phyloP scores from a whole-genome alignment of 768 basidiomycete species.

The Pleurotus citrinopileatus region DNA sequence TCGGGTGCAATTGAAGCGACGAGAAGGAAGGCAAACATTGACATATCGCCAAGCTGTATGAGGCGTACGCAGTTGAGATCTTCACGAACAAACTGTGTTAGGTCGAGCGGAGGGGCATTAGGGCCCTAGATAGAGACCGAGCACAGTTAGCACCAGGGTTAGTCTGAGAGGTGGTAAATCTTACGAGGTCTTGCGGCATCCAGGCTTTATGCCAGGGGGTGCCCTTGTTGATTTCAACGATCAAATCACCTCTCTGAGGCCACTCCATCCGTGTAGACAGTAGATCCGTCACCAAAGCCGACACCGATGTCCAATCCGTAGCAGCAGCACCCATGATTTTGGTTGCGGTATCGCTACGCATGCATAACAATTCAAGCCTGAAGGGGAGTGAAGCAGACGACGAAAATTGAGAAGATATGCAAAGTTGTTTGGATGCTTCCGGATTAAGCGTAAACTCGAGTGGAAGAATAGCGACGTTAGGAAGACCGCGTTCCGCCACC shows the following conservation, averaged over 20 bases:
- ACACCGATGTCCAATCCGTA: not conserved
- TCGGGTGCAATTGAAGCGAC: constrained; percentile 2
- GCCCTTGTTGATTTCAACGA: constrained; percentile 13
- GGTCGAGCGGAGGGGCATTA: constrained; percentile 8
- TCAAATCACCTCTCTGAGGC: constrained; percentile 12
- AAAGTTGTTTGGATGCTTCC: not conserved
- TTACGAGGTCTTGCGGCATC: constrained; percentile 13
- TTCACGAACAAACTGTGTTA: constrained; percentile 11
- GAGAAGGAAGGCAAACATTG: constrained; percentile 11
- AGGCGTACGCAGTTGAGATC: constrained; percentile 11
- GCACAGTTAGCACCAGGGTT: not conserved
- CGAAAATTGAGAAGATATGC: not conserved
- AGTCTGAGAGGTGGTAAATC: not conserved
- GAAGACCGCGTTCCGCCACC: constrained; percentile 12
- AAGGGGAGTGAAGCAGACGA: constrained; percentile 3
- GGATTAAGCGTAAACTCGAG: constrained; percentile 6
- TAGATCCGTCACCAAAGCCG: not conserved
- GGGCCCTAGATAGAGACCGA: not conserved
- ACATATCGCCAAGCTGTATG: constrained; percentile 13
- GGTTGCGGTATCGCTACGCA: not conserved
- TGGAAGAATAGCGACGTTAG: constrained; percentile 4
- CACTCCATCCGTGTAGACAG: constrained; percentile 4
- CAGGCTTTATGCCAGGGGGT: not conserved
- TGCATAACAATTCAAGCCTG: constrained; percentile 1
- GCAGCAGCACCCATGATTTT: not conserved